A percentile compares a stretch with the other conserved stretches of the same genome.
phyloP scores from a whole-genome alignment of 208 protist genomes.

The Trypanosoma conorhini region DNA sequence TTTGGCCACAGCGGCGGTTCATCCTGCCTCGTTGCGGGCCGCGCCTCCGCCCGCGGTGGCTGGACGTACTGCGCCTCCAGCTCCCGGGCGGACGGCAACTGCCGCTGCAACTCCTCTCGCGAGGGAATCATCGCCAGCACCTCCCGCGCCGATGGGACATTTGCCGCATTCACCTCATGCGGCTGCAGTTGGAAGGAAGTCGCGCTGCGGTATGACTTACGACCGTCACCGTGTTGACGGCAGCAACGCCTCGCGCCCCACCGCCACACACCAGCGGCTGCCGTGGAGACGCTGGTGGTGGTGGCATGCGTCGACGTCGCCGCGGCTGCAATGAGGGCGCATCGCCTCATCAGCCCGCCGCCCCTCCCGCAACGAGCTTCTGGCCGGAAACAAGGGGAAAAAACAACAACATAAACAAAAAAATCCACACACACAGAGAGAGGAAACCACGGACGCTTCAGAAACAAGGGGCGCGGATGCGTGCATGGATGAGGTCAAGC shows the following conservation, averaged over 20 bases:
- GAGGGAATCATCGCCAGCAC: conserved; percentile 55
- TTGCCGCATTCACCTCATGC: conserved; percentile 60
- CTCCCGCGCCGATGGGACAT: conserved; percentile 61
- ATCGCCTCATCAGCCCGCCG: background rate
- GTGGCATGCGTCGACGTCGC: background rate
- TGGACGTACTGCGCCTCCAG: conserved; percentile 53
- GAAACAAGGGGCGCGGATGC: too few relatives aligned
- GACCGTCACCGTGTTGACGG: background rate
- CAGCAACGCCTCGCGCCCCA: background rate
- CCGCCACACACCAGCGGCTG: background rate
- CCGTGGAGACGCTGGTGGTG: background rate
- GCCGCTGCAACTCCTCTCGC: conserved; percentile 41
- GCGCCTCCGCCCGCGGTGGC: background rate
- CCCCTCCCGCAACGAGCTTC: background rate
- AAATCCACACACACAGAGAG: background rate
- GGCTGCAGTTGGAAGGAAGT: conserved; percentile 46
- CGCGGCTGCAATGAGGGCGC: background rate
- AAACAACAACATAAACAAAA: conserved; percentile 12
- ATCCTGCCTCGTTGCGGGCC: background rate
- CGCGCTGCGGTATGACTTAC: conserved; percentile 33
- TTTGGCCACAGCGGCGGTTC: conserved; percentile 24
- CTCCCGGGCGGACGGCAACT: conserved; percentile 61
- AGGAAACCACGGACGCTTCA: background rate
- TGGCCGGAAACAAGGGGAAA: background rate
- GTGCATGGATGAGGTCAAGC: too few relatives aligned